These are phyloP conservation scores for Amesomyces nigricolor DNA, from an alignment of 2,329 filamentous ascomycete genomes.

Conservation along the genomic window DNA sequence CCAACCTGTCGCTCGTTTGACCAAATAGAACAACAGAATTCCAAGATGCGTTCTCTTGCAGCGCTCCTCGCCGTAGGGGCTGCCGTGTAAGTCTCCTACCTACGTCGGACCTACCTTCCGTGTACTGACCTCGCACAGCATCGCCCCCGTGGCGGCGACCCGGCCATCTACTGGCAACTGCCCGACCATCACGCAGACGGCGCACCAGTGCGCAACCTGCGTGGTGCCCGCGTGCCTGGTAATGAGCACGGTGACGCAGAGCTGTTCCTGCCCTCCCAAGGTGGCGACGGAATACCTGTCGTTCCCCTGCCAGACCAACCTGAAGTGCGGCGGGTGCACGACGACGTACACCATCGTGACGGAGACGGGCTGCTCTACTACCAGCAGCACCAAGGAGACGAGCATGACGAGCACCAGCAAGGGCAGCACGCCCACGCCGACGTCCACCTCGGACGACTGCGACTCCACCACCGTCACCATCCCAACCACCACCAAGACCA, in stretches of 20 bases:
- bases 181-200: constrained; percentile 22
- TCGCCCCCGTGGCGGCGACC: neutral
- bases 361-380: constrained; percentile 6
- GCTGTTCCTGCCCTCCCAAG: constrained; percentile 20
- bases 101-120: neutral
- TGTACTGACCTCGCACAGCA: constrained; percentile 2
- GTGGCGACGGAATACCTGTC: constrained; percentile 14
- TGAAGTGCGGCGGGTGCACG: constrained; percentile 17
- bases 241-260: constrained; percentile 17
- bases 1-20: constrained; percentile 4
- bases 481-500: neutral
- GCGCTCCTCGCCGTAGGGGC: constrained; percentile 1
- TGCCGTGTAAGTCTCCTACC: constrained; percentile 4
- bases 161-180: too few species aligned
- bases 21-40: neutral
- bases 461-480: neutral
- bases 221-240: constrained; percentile 16
- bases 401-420: too few species aligned
- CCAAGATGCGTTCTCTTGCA: constrained; percentile 10
- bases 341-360: constrained; percentile 13
- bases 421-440: neutral
- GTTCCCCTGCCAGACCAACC: constrained; percentile 17
- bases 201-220: constrained; percentile 19
- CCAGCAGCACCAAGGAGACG: neutral
- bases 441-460: neutral